Conservation (phyloP, 371 early-diverging fungal genomes). For the Circinella umbellata region DNA sequence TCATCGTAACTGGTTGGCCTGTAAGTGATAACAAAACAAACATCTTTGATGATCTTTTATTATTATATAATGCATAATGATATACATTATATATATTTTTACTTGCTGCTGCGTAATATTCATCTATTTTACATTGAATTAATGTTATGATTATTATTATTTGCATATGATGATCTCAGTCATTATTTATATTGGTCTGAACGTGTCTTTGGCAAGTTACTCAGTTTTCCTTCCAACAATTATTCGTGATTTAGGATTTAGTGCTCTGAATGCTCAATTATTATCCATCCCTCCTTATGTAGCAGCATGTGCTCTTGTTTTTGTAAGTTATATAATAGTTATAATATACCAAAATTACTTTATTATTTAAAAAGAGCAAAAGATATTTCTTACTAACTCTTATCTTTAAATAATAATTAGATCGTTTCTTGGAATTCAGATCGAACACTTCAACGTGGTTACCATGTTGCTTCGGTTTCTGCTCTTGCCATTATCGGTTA, state of each 20-base stretch:
- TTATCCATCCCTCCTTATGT: constrained; percentile 47
- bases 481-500: constrained; percentile 40
- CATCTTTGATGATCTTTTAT: neutral
- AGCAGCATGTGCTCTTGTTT: constrained; percentile 34
- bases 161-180: constrained; percentile 22
- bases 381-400: too few species aligned
- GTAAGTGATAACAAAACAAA: too few species aligned
- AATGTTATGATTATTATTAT: neutral
- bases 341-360: neutral
- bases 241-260: constrained; percentile 43
- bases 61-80: too few species aligned
- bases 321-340: constrained; percentile 27
- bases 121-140: neutral
- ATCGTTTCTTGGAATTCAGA: constrained; percentile 46
- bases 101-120: too few species aligned
- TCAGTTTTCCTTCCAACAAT: constrained; percentile 48
- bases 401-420: neutral
- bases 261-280: constrained; percentile 38
- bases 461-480: constrained; percentile 37
- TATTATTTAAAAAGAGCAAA: too few species aligned
- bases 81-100: too few species aligned
- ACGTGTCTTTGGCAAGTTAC: constrained; percentile 41
- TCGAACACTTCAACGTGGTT: constrained; percentile 39
- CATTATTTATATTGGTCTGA: constrained; percentile 47
- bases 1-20: constrained; percentile 43